Percentiles rank a stretch among this genome's conserved stretches.
phyloP scores from a whole-genome alignment of 306 rosid genomes.

The Cyclanthera cordifolia region DNA sequence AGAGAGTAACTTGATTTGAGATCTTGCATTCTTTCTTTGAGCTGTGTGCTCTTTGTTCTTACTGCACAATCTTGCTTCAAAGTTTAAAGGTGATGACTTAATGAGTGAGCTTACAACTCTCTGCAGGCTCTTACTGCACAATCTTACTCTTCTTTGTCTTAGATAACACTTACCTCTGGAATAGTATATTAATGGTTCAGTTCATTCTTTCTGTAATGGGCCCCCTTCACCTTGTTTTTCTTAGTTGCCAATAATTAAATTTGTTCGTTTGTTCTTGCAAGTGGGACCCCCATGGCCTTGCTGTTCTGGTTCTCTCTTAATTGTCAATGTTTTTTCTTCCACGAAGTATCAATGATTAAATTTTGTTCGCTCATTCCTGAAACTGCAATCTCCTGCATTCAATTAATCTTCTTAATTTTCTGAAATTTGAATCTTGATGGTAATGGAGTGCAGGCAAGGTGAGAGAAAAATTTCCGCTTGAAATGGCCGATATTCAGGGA shows the following conservation, averaged over 20 bases:
- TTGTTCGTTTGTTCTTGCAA: neutral
- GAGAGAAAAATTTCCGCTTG: constrained; percentile 88
- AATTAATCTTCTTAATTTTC: neutral
- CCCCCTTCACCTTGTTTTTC: neutral
- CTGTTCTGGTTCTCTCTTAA: neutral
- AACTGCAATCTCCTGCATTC: neutral
- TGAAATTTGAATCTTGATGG: constrained; percentile 13
- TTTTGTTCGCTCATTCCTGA: constrained; percentile 7
- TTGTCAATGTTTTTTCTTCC: neutral
- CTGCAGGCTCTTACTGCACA: neutral
- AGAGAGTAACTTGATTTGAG: neutral
- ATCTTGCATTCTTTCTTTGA: neutral
- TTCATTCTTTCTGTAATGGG: neutral
- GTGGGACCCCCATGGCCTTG: neutral
- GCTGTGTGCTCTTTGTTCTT: neutral
- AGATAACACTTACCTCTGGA: constrained; percentile 7
- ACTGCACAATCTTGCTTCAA: neutral
- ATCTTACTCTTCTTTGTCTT: neutral
- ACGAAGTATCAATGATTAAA: neutral
- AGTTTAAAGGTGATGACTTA: neutral
- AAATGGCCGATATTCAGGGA: constrained; percentile 97
- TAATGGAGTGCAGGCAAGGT: constrained; percentile 55
- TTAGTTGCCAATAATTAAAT: neutral
- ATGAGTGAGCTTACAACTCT: neutral
- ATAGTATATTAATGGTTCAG: neutral